Evolutionary conservation across 768 basidiomycete species (phyloP).

Genomic region (Termitomyces heimii): DNA sequence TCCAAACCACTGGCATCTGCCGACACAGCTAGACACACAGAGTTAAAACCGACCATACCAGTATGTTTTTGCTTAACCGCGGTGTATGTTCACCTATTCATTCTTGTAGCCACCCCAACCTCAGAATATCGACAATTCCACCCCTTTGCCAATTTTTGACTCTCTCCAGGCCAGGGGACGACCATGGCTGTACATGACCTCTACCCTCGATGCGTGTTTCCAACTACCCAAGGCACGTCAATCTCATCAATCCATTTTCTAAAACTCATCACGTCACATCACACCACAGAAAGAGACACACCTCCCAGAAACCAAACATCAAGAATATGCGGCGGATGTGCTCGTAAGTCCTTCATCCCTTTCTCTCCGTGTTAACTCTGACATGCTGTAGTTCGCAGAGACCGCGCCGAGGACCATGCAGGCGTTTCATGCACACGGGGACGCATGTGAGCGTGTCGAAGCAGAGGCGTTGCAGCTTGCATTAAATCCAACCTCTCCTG

Average conservation of each 20-base stretch:
- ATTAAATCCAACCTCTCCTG: conserved; percentile 16
- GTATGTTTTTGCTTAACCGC: background rate
- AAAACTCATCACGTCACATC: background rate
- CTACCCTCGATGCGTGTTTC: conserved; percentile 48
- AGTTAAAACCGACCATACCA: background rate
- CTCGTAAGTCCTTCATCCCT: conserved; percentile 24
- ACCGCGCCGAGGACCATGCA: conserved; percentile 45
- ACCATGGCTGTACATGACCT: conserved; percentile 56
- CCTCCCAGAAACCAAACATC: conserved; percentile 31
- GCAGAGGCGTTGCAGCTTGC: conserved; percentile 39
- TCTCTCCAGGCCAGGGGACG: conserved; percentile 45
- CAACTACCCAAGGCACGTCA: conserved; percentile 27
- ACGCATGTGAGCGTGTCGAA: conserved; percentile 34
- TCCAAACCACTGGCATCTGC: conserved; percentile 12
- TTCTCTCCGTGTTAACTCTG: background rate
- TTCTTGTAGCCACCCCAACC: background rate
- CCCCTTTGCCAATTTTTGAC: conserved; percentile 27
- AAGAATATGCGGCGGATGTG: conserved; percentile 26
- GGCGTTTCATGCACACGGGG: conserved; percentile 39
- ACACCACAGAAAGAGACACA: conserved; percentile 27
- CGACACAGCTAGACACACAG: background rate
- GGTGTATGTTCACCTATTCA: too few relatives aligned
- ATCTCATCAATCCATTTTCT: background rate
- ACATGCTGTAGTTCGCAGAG: conserved; percentile 30
- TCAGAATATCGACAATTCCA: background rate